Evolutionary conservation across 257 asterid genomes (phyloP), one percentile per base, ranked within the genome.

Genomic region (Anisodus acutangulus): DNA sequence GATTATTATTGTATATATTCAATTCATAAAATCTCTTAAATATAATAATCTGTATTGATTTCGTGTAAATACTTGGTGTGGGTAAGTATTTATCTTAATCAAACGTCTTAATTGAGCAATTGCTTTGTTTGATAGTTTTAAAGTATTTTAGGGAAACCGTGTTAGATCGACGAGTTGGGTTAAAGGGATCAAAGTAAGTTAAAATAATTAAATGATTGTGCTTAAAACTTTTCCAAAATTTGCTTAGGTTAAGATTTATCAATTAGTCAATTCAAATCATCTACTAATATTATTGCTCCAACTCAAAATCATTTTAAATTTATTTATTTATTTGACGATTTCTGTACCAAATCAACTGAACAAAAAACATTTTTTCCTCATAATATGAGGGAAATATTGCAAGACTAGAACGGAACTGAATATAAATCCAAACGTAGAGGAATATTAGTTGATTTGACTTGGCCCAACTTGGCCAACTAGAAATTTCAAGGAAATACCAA

Each of bases 381-480:
- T 53, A 53, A 53, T 9, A 53, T 3, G 15, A 3, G 57, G 45
- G 43, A n/a, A 31, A 5, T 26, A 64, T 31, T 11, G 45, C n/a
- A 5, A 53, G 26, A 64, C 6, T 26, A 64, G 12, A 64, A 64
- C 6, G 45, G 45, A 41, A 41, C 45, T 49, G 2, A 49, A 9
- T 19, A 11, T 47, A 19, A 47, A 47, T 51, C 47, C 26, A 26
- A 7, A 7, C 3, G 64, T 53, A 51, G 81, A 76, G 63, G 64
- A 76, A 76, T 76, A 55, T 76, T 76, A 51, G 63, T 76, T 26
- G 64, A 13, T 76, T 76, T 22, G 63, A 35, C 64, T 4, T 53
- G 59, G 9, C 5, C 26, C 80, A 82, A 60, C 16, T 81, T 81
- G 84, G 76, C 60, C 41, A 43, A 78, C 67, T 82, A 76, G 22